Percentiles rank a stretch among this genome's conserved stretches.
phyloP scores from a whole-genome alignment of 2,329 filamentous ascomycete species.

The Beauveria varroae region DNA sequence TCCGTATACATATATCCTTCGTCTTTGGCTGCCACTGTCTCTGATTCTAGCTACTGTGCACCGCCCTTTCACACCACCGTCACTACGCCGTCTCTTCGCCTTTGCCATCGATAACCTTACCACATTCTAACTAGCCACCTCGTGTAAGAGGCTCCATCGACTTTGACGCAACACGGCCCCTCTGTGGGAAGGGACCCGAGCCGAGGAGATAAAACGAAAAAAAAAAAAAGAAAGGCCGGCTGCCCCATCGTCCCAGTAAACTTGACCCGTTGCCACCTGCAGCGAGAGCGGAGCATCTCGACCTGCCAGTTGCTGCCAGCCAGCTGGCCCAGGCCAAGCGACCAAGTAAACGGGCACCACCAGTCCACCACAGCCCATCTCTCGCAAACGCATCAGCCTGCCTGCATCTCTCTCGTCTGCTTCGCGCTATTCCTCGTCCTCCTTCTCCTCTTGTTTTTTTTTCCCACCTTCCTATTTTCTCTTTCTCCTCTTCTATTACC shows the following conservation, averaged over 20 bases:
- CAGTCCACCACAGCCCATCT: not conserved
- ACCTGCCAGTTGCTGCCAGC: not conserved
- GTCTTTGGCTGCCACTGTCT: not conserved
- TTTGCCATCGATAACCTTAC: not conserved
- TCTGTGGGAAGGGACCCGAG: not conserved
- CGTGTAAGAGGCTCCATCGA: constrained; percentile 8
- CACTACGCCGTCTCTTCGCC: not conserved
- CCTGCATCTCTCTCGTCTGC: not conserved
- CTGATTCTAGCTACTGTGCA: not conserved
- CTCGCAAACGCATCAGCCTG: not conserved
- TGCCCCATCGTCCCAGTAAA: not conserved
- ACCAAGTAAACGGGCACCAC: not conserved
- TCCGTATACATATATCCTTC: not conserved
- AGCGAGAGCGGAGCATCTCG: constrained; percentile 4
- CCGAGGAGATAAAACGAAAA: not conserved
- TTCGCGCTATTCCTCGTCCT: not conserved
- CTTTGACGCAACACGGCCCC: constrained; percentile 2
- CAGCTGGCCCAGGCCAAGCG: not conserved
- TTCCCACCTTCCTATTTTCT: not conserved
- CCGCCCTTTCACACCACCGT: too few relatives aligned
- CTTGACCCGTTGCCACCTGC: not conserved
- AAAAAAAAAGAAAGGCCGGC: not conserved
- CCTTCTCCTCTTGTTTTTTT: not conserved
- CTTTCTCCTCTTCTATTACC: not conserved
- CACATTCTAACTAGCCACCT: not conserved